Evolutionary conservation across 2,329 filamentous ascomycete genomes (phyloP), one percentile per base, ranked within the genome.

Genomic region (Sporothrix phasma): DNA sequence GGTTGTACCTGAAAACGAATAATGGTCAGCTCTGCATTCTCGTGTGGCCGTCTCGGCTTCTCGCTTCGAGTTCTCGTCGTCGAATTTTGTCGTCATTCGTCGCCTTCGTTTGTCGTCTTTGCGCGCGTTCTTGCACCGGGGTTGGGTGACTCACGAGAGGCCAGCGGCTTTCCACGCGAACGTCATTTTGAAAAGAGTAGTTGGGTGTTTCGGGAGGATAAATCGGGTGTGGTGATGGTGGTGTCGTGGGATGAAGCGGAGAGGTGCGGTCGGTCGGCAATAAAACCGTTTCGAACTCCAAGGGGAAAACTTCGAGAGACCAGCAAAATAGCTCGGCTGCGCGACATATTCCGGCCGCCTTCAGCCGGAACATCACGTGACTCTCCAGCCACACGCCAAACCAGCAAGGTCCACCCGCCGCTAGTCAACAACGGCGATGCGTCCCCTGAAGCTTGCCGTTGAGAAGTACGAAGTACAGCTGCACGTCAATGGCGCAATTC

Each of bases 131-230:
- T 17, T 5, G 34, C n/a, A n/a, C 53, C 29, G 45, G 8, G 19
- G 7, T 39, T 29, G 54, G 67, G 71, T 67, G 66, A 84, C 90
- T 78, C 89, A 96, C 92, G 88, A 95, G 77, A 97, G 84, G 80
- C 94, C 94, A 78, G 94, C 90, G 76, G 92, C 86, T 89, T 97
- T 97, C 94, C 93, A 99, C 77, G 92, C 90, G 83, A 92, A 93
- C 81, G 89, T 84, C 94, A 97, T 99, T 81, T 85, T 90, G 85
- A 76, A 77, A 75, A 73, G 65, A 58, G 24, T 65, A 60, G 61
- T 62, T 65, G 34, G 51, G 19, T 51, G 51, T 59, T 45, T 60
- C 47, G 60, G 29, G 39, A 56, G 43, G 29, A 51, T n/a, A 37
- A 49, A 41, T 45, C 31, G 43, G 34, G 19, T 45, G 64, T 60